Conservation (phyloP, 192 early-diverging fungal species). For the Coemansia sp. region DNA sequence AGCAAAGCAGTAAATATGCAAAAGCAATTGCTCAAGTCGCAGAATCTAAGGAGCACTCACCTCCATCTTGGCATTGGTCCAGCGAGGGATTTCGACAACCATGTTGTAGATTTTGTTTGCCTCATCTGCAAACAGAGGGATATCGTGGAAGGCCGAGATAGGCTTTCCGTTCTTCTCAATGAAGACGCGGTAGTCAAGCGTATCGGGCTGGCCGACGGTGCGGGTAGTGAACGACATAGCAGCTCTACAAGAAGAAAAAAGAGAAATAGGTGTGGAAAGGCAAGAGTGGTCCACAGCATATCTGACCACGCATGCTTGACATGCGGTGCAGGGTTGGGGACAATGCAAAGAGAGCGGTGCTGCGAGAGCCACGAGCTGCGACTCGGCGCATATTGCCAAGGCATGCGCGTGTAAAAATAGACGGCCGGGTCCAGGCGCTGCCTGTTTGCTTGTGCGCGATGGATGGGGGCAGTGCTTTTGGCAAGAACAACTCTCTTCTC, state of each 20-base stretch:
- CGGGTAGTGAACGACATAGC: slow-evolving; percentile 71
- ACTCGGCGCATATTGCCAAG: background rate
- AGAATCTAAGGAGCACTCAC: slow-evolving; percentile 28
- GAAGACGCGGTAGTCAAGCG: slow-evolving; percentile 88
- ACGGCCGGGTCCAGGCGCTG: background rate
- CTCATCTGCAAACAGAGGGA: slow-evolving; percentile 92
- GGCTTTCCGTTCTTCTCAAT: slow-evolving; percentile 84
- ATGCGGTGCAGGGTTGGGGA: slow-evolving; percentile 1
- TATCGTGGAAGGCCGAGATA: slow-evolving; percentile 97
- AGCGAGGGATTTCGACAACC: slow-evolving; percentile 98
- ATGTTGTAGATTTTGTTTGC: slow-evolving; percentile 96
- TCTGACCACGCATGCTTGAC: background rate
- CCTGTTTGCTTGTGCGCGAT: background rate
- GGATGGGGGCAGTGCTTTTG: background rate
- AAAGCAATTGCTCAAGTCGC: background rate
- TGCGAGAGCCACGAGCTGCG: background rate
- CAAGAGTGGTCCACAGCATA: background rate
- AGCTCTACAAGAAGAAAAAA: background rate
- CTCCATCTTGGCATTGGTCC: slow-evolving; percentile 99
- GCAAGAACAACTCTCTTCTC: background rate
- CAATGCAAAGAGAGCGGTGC: background rate
- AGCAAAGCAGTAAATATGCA: background rate
- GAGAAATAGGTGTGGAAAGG: background rate
- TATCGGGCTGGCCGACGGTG: slow-evolving; percentile 81
- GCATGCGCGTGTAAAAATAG: background rate